A percentile compares a stretch with the other conserved stretches of the same genome.
These are phyloP conservation scores for Myriangium duriaei DNA, from an alignment of 2,329 filamentous ascomycete species.

Conservation along the genomic window DNA sequence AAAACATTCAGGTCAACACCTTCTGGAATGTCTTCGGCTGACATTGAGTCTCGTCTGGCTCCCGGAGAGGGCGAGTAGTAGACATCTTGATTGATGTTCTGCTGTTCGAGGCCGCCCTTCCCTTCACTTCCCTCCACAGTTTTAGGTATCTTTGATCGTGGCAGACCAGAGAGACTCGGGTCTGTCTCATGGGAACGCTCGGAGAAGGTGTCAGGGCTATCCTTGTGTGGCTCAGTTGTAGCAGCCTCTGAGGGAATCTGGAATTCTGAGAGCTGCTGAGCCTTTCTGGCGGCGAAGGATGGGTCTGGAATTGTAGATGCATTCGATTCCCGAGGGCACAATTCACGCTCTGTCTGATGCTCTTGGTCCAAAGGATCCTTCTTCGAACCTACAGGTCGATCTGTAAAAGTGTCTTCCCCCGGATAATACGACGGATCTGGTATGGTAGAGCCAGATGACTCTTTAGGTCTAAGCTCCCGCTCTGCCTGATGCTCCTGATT, in stretches of 20 bases:
- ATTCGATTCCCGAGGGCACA: slow-evolving; percentile 27
- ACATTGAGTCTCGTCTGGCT: slow-evolving; percentile 18
- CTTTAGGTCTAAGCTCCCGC: slow-evolving; percentile 24
- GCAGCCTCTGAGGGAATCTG: slow-evolving; percentile 39
- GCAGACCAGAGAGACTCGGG: slow-evolving; percentile 39
- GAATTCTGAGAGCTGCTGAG: slow-evolving; percentile 37
- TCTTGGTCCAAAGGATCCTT: slow-evolving; percentile 24
- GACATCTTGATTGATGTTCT: slow-evolving; percentile 42
- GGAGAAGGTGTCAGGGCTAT: slow-evolving; percentile 45
- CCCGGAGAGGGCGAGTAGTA: slow-evolving; percentile 30
- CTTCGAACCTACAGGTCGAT: no score
- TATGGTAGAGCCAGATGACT: slow-evolving; percentile 31
- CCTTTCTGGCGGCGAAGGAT: slow-evolving; percentile 29
- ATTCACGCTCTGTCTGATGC: slow-evolving; percentile 17
- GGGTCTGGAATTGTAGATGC: slow-evolving; percentile 30
- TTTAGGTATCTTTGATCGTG: slow-evolving; percentile 44
- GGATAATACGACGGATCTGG: no score
- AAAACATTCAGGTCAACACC: slow-evolving; percentile 51
- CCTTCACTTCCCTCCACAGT: slow-evolving; percentile 34
- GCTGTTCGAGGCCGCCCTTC: slow-evolving; percentile 28
- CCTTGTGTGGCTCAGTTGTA: slow-evolving; percentile 26
- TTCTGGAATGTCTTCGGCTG: slow-evolving; percentile 37
- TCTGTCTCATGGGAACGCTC: slow-evolving; percentile 35
- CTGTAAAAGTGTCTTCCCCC: no score
- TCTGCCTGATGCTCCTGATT: slow-evolving; percentile 16